Evolutionary conservation across 257 asterid species (phyloP).

Genomic region (Coffea eugenioides): DNA sequence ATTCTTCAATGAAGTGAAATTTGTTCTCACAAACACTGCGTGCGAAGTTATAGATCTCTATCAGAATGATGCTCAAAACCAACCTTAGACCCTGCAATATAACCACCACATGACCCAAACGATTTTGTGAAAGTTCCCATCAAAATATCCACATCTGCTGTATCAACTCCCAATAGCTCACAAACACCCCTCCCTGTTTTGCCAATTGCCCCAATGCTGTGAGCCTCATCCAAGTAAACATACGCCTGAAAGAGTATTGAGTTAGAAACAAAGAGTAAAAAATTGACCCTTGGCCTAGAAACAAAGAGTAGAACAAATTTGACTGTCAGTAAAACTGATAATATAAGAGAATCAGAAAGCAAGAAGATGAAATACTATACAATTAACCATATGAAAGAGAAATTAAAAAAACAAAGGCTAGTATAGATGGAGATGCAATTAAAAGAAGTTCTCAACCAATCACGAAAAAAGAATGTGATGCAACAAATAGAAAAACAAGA

Average conservation of each 20-base stretch:
- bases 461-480: not conserved
- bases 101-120: conserved; percentile 98
- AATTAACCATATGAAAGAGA: not conserved
- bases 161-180: conserved; percentile 94
- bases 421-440: not conserved
- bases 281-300: no score
- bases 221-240: conserved; percentile 96
- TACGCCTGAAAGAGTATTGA: conserved; percentile 56
- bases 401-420: not conserved
- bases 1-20: not conserved
- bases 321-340: not conserved
- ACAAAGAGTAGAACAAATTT: conserved; percentile 3
- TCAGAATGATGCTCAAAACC: conserved; percentile 19
- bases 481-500: not conserved
- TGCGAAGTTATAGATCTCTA: not conserved
- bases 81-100: conserved; percentile 97
- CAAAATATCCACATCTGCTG: conserved; percentile 92
- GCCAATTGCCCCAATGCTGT: conserved; percentile 99
- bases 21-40: not conserved
- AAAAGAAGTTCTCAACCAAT: not conserved
- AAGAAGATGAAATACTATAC: not conserved
- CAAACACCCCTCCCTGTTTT: conserved; percentile 97
- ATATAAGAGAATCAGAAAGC: not conserved
- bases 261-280: not conserved
- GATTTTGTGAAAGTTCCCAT: conserved; percentile 99